A percentile compares a stretch with the other conserved stretches of the same genome.
These are phyloP conservation scores for Pelagomonas calceolata DNA, from an alignment of 108 stramenopile genomes.

Conservation along the genomic window DNA sequence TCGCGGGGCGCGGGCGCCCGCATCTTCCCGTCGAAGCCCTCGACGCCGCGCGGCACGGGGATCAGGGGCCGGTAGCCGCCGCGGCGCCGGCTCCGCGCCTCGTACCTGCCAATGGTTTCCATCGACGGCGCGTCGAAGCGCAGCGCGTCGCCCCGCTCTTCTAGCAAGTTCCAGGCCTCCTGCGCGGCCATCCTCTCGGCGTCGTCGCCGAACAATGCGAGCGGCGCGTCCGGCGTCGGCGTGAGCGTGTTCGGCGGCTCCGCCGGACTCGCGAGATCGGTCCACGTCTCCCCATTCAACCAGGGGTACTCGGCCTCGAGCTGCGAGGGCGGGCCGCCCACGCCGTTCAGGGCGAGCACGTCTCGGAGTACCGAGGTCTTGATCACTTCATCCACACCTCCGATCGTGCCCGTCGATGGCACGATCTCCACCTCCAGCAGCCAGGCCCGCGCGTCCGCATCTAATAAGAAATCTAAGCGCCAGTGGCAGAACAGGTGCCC, in stretches of 20 bases:
- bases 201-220: neutral
- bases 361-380: constrained; percentile 20
- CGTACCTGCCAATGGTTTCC: neutral
- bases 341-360: constrained; percentile 6
- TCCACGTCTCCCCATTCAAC: neutral
- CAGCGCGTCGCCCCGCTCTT: neutral
- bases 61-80: neutral
- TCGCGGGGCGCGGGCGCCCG: neutral
- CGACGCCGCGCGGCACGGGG: neutral
- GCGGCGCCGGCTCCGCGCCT: neutral
- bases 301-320: neutral
- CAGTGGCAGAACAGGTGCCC: neutral
- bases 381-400: constrained; percentile 8
- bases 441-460: constrained; percentile 2
- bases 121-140: neutral
- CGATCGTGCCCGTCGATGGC: constrained; percentile 16
- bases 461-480: constrained; percentile 8
- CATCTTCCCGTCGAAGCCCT: neutral
- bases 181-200: neutral
- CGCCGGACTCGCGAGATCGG: neutral
- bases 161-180: neutral
- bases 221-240: neutral
- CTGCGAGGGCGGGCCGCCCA: neutral
- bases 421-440: constrained; percentile 18
- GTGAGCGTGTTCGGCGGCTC: neutral